Conservation (phyloP, 164 flowering plant genomes). For the Magnolia changhungtana region DNA sequence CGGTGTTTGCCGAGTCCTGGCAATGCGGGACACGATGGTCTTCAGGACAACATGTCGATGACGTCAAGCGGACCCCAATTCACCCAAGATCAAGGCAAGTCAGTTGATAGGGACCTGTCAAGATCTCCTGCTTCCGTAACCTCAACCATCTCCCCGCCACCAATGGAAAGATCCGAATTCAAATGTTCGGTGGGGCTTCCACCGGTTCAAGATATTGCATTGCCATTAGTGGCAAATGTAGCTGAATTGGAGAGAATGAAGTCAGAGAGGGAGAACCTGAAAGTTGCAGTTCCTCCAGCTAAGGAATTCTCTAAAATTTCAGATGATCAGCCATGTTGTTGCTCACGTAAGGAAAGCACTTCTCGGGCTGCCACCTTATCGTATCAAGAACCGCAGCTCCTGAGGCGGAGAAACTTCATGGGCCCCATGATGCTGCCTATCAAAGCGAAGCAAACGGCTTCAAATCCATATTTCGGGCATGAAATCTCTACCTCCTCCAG, state of each 20-base stretch:
- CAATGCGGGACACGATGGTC: slow-evolving; percentile 51
- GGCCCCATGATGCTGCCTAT: not conserved
- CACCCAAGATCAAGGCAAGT: slow-evolving; percentile 41
- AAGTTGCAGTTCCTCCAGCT: slow-evolving; percentile 17
- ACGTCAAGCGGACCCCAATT: slow-evolving; percentile 44
- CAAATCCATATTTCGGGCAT: slow-evolving; percentile 19
- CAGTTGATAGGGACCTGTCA: slow-evolving; percentile 43
- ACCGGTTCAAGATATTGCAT: slow-evolving; percentile 19
- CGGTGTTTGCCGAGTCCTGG: not conserved
- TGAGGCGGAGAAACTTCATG: not conserved
- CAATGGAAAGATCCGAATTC: slow-evolving; percentile 23
- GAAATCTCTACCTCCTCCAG: slow-evolving; percentile 25
- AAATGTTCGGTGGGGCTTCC: slow-evolving; percentile 18
- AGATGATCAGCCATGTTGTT: slow-evolving; percentile 54
- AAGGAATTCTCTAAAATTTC: slow-evolving; percentile 27
- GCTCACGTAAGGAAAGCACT: slow-evolving; percentile 48
- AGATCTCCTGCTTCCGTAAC: slow-evolving; percentile 60
- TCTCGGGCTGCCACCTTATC: slow-evolving; percentile 24
- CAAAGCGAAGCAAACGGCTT: slow-evolving; percentile 29
- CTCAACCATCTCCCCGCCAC: slow-evolving; percentile 48
- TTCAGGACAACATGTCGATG: slow-evolving; percentile 59
- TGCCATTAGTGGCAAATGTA: slow-evolving; percentile 9
- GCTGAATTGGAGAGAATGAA: slow-evolving; percentile 19
- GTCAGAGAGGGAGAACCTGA: slow-evolving; percentile 21
- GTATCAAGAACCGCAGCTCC: slow-evolving; percentile 33